Evolutionary conservation across 345 rosid species (phyloP).

Genomic region (Moricandia arvensis): DNA sequence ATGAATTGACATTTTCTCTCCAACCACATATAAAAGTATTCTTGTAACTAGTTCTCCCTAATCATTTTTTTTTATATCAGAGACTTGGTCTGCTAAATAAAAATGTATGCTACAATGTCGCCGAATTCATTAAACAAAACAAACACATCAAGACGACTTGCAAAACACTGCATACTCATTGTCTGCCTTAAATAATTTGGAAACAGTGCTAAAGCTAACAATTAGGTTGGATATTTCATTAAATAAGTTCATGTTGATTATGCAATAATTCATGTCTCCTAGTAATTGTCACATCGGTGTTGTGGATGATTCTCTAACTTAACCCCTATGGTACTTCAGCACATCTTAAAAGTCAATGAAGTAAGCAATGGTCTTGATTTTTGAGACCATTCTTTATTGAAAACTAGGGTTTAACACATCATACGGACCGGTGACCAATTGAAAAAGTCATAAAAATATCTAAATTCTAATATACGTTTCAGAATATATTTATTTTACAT

Average conservation of each 20-base stretch:
- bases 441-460: too few relatives aligned
- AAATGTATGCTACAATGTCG: not conserved
- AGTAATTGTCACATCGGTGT: constrained; percentile 30
- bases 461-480: too few relatives aligned
- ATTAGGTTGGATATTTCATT: constrained; percentile 20
- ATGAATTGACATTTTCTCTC: constrained; percentile 4
- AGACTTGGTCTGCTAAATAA: constrained; percentile 3
- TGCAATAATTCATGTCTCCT: constrained; percentile 24
- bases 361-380: constrained; percentile 16
- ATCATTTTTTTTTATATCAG: not conserved
- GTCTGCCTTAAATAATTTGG: constrained; percentile 15
- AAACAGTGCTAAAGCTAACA: constrained; percentile 3
- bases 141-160: constrained; percentile 16
- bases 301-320: constrained; percentile 25
- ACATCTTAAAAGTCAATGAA: constrained; percentile 26
- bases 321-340: constrained; percentile 31
- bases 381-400: not conserved
- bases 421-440: too few relatives aligned
- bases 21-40: not conserved
- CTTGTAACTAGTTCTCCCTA: not conserved
- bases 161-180: constrained; percentile 9
- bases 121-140: not conserved
- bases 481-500: too few relatives aligned
- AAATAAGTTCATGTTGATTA: constrained; percentile 1
- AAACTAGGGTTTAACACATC: not conserved